phyloP scores from a whole-genome alignment of 129 eudicot genomes.

The Lonicera japonica region DNA sequence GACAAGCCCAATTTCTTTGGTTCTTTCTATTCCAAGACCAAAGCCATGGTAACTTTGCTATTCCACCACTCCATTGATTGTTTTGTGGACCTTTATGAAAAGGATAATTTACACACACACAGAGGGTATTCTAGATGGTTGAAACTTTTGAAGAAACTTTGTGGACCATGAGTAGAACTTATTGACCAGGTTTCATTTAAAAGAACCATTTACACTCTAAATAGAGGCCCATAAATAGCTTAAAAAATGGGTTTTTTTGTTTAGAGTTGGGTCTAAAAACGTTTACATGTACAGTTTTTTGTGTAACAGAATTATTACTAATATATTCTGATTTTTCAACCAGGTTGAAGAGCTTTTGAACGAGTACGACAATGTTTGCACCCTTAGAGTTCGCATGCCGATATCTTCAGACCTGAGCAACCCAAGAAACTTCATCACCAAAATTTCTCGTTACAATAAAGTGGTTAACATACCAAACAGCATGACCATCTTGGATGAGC shows the following conservation, averaged over 20 bases:
- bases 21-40: conserved; percentile 95
- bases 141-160: no score
- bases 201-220: no score
- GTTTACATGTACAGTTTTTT: background rate
- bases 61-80: background rate
- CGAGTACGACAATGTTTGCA: conserved; percentile 92
- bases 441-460: conserved; percentile 72
- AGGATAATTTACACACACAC: no score
- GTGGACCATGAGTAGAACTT: no score
- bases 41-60: conserved; percentile 73
- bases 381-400: conserved; percentile 92
- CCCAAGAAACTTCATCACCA: conserved; percentile 94
- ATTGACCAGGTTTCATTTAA: no score
- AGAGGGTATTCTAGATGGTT: no score
- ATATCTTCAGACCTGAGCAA: conserved; percentile 87
- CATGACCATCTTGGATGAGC: conserved; percentile 94
- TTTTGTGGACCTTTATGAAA: no score
- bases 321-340: conserved; percentile 1
- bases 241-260: no score
- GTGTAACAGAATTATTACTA: background rate
- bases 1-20: conserved; percentile 88
- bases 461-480: conserved; percentile 97
- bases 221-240: no score
- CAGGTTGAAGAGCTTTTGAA: conserved; percentile 87
- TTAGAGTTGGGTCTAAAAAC: no score